These are phyloP conservation scores for Sclerotinia glacialis DNA, from an alignment of 2,329 filamentous ascomycete species.

Conservation along the genomic window DNA sequence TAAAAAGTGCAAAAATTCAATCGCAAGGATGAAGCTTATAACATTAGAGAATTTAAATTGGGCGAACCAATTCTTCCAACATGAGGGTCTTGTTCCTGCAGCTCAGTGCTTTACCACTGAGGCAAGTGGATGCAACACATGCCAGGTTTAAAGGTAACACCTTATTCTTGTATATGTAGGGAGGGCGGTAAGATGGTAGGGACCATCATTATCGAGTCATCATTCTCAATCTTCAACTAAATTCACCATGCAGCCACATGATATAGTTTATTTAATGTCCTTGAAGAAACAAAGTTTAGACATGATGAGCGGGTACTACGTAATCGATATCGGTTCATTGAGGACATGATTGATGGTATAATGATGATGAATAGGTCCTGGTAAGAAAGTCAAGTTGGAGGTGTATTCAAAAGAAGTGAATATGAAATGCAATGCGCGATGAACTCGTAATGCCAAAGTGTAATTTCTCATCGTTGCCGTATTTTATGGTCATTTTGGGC, in stretches of 20 bases:
- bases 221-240: background rate
- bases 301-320: too few species aligned
- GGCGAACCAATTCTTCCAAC: background rate
- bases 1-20: background rate
- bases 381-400: background rate
- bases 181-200: background rate
- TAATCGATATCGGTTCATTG: background rate
- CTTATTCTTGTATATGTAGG: background rate
- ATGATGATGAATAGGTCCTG: background rate
- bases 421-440: background rate
- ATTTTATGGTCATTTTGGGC: background rate
- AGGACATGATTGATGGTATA: background rate
- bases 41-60: constrained; percentile 7
- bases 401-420: background rate
- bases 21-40: constrained; percentile 3
- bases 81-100: background rate
- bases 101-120: background rate
- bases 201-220: background rate
- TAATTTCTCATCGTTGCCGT: background rate
- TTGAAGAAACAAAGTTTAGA: background rate
- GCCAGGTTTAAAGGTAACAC: background rate
- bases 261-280: background rate
- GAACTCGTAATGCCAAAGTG: background rate
- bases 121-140: constrained; percentile 3
- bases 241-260: background rate